Evolutionary conservation across 768 basidiomycete species (phyloP).

Genomic region (Lentinula detonsa): DNA sequence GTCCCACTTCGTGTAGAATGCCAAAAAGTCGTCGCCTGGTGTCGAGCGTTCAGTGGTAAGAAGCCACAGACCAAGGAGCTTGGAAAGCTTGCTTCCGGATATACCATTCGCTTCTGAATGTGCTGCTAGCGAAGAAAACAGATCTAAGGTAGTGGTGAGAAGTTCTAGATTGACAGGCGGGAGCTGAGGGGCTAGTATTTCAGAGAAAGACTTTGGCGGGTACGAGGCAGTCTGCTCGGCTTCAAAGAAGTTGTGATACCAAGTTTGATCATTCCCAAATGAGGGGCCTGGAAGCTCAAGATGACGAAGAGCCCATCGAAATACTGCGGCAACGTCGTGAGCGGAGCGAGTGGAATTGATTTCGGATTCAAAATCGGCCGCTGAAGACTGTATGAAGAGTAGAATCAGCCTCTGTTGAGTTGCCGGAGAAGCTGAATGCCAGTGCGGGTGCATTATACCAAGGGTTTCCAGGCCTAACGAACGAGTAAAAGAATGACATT

Average conservation of each 20-base stretch:
- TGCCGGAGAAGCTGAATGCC: constrained; percentile 69
- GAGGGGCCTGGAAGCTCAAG: constrained; percentile 51
- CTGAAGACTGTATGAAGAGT: constrained; percentile 60
- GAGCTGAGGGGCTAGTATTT: constrained; percentile 53
- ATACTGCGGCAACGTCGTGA: constrained; percentile 73
- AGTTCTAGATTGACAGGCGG: constrained; percentile 55
- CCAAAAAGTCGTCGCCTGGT: constrained; percentile 50
- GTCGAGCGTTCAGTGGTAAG: constrained; percentile 42
- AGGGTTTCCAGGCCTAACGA: constrained; percentile 69
- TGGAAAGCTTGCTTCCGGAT: constrained; percentile 74
- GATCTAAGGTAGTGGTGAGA: constrained; percentile 48
- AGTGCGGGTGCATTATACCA: constrained; percentile 83
- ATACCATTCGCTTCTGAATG: constrained; percentile 68
- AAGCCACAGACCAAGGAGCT: constrained; percentile 71
- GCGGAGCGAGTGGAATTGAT: constrained; percentile 59
- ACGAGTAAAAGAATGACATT: constrained; percentile 5
- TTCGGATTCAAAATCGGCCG: constrained; percentile 57
- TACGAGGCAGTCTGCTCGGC: constrained; percentile 57
- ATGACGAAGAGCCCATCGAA: constrained; percentile 79
- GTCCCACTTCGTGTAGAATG: constrained; percentile 75
- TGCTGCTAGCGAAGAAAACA: constrained; percentile 66
- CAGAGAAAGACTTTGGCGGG: constrained; percentile 56
- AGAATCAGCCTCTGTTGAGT: constrained; percentile 67
- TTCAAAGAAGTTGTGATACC: constrained; percentile 63
- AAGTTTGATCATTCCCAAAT: constrained; percentile 58